Evolutionary conservation across 495 filamentous ascomycete genomes (phyloP).

Genomic region (Pyronema omphalodes): DNA sequence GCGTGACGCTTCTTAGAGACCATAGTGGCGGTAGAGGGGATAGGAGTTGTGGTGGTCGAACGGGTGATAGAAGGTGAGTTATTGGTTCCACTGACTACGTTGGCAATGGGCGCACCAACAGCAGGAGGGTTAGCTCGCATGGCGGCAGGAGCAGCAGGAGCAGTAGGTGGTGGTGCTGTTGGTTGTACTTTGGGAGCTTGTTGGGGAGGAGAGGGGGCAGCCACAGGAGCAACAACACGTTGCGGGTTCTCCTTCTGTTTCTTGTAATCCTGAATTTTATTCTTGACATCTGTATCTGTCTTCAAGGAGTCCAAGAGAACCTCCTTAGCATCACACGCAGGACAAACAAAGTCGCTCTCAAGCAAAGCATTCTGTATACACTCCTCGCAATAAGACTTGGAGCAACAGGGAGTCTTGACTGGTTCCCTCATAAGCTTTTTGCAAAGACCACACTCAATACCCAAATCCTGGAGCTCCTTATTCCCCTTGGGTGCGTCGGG

Average conservation of each 20-base stretch:
- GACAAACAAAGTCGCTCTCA: slow-evolving; percentile 92
- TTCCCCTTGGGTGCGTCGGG: slow-evolving; percentile 61
- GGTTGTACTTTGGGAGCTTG: not conserved
- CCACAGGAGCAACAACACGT: not conserved
- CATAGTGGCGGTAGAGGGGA: slow-evolving; percentile 23
- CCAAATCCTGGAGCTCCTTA: slow-evolving; percentile 64
- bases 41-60: slow-evolving; percentile 26
- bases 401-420: slow-evolving; percentile 95
- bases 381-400: slow-evolving; percentile 93
- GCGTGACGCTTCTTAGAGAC: slow-evolving; percentile 64
- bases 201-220: not conserved
- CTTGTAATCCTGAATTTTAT: slow-evolving; percentile 64
- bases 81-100: not conserved
- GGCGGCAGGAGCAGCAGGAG: not conserved
- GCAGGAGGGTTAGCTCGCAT: not conserved
- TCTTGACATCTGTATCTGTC: slow-evolving; percentile 53
- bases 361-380: slow-evolving; percentile 96
- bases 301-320: slow-evolving; percentile 83
- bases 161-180: not conserved
- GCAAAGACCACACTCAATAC: slow-evolving; percentile 85
- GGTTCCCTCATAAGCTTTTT: slow-evolving; percentile 92
- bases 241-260: slow-evolving; percentile 37
- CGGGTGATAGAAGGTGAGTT: not conserved
- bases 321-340: slow-evolving; percentile 71
- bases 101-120: too few species aligned